phyloP scores from a whole-genome alignment of 352 stramenopile genomes.

The Globisporangium cederbergense region DNA sequence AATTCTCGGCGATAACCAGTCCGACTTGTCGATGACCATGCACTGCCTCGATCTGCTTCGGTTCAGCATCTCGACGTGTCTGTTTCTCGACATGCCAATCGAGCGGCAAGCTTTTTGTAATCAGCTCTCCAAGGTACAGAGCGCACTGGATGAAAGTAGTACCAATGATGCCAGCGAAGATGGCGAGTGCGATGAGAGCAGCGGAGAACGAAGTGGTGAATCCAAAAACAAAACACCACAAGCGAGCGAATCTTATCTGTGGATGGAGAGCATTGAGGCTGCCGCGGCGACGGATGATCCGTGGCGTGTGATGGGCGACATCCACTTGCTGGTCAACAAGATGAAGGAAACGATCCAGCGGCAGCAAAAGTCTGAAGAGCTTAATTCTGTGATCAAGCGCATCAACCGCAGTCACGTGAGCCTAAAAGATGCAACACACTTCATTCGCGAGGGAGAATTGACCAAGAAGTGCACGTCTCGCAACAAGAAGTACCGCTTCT shows the following conservation, averaged over 20 bases:
- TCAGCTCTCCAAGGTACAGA: slow-evolving; percentile 67
- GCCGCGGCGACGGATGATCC: slow-evolving; percentile 63
- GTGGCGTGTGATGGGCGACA: slow-evolving; percentile 83
- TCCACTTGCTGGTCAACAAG: slow-evolving; percentile 87
- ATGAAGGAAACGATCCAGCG: slow-evolving; percentile 89
- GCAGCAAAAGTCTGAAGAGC: slow-evolving; percentile 72
- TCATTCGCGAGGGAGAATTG: slow-evolving; percentile 93
- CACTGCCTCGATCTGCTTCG: slow-evolving; percentile 80
- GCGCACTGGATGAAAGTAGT: slow-evolving; percentile 39
- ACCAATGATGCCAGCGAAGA: not conserved
- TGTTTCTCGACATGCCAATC: slow-evolving; percentile 77
- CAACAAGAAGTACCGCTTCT: slow-evolving; percentile 84
- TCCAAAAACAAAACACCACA: not conserved
- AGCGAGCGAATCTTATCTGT: slow-evolving; percentile 23
- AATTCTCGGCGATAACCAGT: slow-evolving; percentile 77
- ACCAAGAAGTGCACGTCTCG: slow-evolving; percentile 92
- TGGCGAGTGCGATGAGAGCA: not conserved
- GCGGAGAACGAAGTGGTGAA: not conserved
- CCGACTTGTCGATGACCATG: slow-evolving; percentile 74
- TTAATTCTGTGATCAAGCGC: slow-evolving; percentile 82
- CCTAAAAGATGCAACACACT: slow-evolving; percentile 93
- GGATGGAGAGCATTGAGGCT: slow-evolving; percentile 64
- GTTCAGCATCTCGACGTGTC: slow-evolving; percentile 78
- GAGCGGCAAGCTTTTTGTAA: slow-evolving; percentile 79
- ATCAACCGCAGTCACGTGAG: slow-evolving; percentile 92